Base-by-base conservation (phyloP, 805 yeast species). In the Hagleromyces aurorensis region DNA sequence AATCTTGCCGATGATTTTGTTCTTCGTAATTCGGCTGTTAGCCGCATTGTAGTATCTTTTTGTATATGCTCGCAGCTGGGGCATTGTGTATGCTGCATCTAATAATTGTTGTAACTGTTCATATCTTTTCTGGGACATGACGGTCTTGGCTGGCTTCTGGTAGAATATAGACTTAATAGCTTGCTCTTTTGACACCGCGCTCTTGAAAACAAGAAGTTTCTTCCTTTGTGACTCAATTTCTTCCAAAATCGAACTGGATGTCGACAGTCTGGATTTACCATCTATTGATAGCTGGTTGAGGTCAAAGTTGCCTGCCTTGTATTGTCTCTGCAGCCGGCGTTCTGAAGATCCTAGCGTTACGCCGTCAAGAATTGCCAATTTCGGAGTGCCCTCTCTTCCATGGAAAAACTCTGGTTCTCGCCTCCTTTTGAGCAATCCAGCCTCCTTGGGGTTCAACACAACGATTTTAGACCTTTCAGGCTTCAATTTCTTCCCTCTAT, bases 401-500 rank as follows among this genome's bases (percentile, higher is more conserved):
- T 23, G 37, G 20, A 43, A 43, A 26, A 30, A 32, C 5, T 30
- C 41, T 7, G 45, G 46, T 7, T 29, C 27, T 11, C 20, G 28
- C 17, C 37, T 31, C 23, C 31, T 36, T 21, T 34, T 41, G 16
- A 44, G 29, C 5, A 50, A 31, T 3, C 56, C 57, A 3, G 55
- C 45, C 26, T 51, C 50, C 13, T 30, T 33, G 5, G 48, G 52
- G 29, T 48, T 44, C 14, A 55, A 30, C 2, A 55, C 57, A 3
- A 55, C 47, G 13, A 51, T 41, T 13, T 45, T 38, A 9, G 48
- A 43, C 19, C 41, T 50, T 14, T 28, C 21, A 10, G 60, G 58
- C 34, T 47, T 46, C 13, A 48, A 22, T 27, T 55, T 55, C 35
- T 41, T 50, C 3, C 59, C 60, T 29, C 48, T 37, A 6, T 17